phyloP scores from a whole-genome alignment of 495 filamentous ascomycete genomes.

The Podospora appendiculata region DNA sequence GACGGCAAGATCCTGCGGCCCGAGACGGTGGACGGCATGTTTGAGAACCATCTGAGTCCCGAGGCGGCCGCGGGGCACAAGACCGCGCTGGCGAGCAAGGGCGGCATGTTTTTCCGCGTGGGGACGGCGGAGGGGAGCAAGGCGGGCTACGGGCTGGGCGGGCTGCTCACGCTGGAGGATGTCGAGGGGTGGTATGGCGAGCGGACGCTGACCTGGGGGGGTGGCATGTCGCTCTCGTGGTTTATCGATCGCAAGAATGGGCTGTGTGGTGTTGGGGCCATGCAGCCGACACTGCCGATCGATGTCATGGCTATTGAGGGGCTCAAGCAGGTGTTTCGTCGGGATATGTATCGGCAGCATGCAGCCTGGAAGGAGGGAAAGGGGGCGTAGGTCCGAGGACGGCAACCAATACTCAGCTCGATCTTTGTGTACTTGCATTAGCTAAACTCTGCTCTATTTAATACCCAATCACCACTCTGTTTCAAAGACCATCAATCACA shows the following conservation, averaged over 20 bases:
- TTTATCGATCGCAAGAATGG: constrained; percentile 42
- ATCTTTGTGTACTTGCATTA: no score
- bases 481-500: no score
- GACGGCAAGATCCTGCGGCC: constrained; percentile 15
- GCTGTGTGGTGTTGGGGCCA: constrained; percentile 34
- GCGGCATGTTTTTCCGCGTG: constrained; percentile 19
- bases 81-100: constrained; percentile 4
- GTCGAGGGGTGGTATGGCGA: constrained; percentile 14
- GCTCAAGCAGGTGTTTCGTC: constrained; percentile 38
- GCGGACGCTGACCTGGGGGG: constrained; percentile 19
- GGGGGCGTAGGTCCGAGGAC: background rate
- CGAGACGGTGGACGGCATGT: constrained; percentile 40
- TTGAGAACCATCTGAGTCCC: constrained; percentile 20
- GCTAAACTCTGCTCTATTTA: no score
- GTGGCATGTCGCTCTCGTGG: constrained; percentile 18
- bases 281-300: constrained; percentile 30
- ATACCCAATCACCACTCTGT: no score
- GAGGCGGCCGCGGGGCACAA: constrained; percentile 5
- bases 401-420: no score
- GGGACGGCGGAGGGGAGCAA: constrained; percentile 3
- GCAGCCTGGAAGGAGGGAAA: constrained; percentile 17
- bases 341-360: constrained; percentile 32
- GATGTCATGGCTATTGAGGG: constrained; percentile 16
- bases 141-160: constrained; percentile 14
- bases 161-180: constrained; percentile 15